Conservation (phyloP, 495 filamentous ascomycete genomes). For the Friedmanniomyces simplex region DNA sequence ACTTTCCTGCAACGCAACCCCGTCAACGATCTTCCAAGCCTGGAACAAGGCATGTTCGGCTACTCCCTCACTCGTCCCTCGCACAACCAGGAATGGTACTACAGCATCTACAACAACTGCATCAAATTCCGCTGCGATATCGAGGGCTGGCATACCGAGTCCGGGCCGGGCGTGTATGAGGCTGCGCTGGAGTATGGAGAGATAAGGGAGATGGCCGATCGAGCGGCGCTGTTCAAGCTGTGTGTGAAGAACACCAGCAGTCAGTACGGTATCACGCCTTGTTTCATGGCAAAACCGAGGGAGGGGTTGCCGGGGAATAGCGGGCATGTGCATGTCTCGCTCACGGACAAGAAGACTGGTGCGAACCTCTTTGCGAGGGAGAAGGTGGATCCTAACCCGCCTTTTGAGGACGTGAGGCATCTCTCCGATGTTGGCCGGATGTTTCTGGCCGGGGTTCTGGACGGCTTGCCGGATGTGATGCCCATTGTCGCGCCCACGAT, state of each 20-base stretch:
- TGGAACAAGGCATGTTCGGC: slow-evolving; percentile 97
- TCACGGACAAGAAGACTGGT: slow-evolving; percentile 51
- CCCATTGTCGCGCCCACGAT: slow-evolving; percentile 86
- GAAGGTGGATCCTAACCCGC: slow-evolving; percentile 53
- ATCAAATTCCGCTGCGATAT: slow-evolving; percentile 70
- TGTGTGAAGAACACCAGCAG: slow-evolving; percentile 76
- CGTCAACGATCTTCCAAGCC: slow-evolving; percentile 54
- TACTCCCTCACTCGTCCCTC: slow-evolving; percentile 88
- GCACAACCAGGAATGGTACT: slow-evolving; percentile 91
- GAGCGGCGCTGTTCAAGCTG: slow-evolving; percentile 88
- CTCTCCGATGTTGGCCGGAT: slow-evolving; percentile 84
- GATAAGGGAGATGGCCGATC: slow-evolving; percentile 78
- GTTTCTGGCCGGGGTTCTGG: slow-evolving; percentile 82
- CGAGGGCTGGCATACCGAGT: slow-evolving; percentile 97
- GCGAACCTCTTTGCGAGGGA: slow-evolving; percentile 75
- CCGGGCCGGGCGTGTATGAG: slow-evolving; percentile 90
- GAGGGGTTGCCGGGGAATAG: slow-evolving; percentile 84
- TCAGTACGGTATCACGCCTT: slow-evolving; percentile 83
- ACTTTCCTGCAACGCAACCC: slow-evolving; percentile 63
- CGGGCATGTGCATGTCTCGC: slow-evolving; percentile 88
- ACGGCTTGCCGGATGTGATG: slow-evolving; percentile 90
- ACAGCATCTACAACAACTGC: slow-evolving; percentile 79
- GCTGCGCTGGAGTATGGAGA: slow-evolving; percentile 85
- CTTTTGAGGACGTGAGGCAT: slow-evolving; percentile 62
- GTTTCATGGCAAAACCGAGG: slow-evolving; percentile 98